phyloP scores from a whole-genome alignment of 352 stramenopile species.

The Globisporangium nagaii region DNA sequence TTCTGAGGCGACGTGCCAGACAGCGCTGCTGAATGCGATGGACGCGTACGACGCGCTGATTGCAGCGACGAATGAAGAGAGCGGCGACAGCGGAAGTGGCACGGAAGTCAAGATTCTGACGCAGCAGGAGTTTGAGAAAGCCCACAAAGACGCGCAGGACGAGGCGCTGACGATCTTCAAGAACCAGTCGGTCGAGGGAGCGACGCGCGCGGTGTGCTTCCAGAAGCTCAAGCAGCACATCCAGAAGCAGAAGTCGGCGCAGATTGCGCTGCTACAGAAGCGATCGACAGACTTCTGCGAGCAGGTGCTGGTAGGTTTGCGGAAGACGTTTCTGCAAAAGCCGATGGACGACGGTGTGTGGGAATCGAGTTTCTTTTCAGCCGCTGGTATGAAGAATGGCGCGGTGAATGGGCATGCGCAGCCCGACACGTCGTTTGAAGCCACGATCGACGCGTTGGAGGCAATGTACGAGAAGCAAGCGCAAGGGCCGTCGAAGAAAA shows the following conservation, averaged over 20 bases:
- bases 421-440: constrained; percentile 17
- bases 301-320: constrained; percentile 32
- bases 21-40: constrained; percentile 42
- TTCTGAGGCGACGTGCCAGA: constrained; percentile 68
- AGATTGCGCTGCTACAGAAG: constrained; percentile 55
- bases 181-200: constrained; percentile 57
- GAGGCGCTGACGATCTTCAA: constrained; percentile 65
- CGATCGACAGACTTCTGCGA: constrained; percentile 53
- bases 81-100: constrained; percentile 14
- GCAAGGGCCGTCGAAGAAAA: constrained; percentile 62
- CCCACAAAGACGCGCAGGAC: constrained; percentile 73
- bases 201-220: constrained; percentile 52
- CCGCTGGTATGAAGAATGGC: neutral
- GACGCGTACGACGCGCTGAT: constrained; percentile 57
- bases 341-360: constrained; percentile 38
- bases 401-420: neutral
- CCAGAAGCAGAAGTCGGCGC: constrained; percentile 39
- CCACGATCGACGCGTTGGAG: constrained; percentile 46
- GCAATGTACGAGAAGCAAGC: constrained; percentile 49
- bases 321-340: constrained; percentile 27
- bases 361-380: constrained; percentile 18
- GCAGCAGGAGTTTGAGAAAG: constrained; percentile 65
- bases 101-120: constrained; percentile 39
- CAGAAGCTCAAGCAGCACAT: constrained; percentile 76
- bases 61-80: constrained; percentile 17